Conservation (phyloP, 1,139 yeast species). For the Saccharomyces hybrid region DNA sequence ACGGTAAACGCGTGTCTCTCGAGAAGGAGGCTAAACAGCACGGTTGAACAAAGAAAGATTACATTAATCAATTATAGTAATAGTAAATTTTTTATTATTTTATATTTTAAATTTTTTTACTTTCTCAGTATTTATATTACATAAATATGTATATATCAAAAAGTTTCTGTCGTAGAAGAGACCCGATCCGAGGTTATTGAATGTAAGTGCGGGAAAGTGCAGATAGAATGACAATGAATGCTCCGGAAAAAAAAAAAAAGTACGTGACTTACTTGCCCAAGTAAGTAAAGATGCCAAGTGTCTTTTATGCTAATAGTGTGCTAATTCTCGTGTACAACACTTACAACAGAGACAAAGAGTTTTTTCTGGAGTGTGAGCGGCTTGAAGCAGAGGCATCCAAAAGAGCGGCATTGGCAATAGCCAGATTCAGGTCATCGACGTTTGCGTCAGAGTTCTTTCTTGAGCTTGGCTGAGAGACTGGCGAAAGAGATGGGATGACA, state of each 20-base stretch:
- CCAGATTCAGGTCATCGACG: conserved; percentile 12
- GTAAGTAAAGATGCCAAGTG: conserved; percentile 5
- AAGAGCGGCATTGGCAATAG: conserved; percentile 4
- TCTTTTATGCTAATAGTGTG: neutral
- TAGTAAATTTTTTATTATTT: too few species aligned
- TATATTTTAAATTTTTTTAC: neutral
- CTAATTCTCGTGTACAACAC: neutral
- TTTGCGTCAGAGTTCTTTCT: conserved; percentile 25
- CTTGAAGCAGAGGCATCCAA: conserved; percentile 2
- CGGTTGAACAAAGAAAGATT: conserved; percentile 6
- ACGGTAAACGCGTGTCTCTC: conserved; percentile 12
- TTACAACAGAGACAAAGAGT: conserved; percentile 12
- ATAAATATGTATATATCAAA: neutral
- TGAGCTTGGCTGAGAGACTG: conserved; percentile 37
- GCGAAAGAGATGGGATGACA: conserved; percentile 57
- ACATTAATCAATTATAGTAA: too few species aligned
- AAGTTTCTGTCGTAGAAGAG: neutral
- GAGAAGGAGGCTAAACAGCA: conserved; percentile 13
- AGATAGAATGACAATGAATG: neutral
- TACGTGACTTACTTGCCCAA: conserved; percentile 8
- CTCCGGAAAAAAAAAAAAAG: neutral
- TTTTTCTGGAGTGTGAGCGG: conserved; percentile 10
- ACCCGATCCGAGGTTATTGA: neutral
- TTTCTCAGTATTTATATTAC: neutral
- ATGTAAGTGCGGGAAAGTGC: conserved; percentile 1